Evolutionary conservation across 148 eudicot genomes (phyloP).

Genomic region (Chenopodium album): DNA sequence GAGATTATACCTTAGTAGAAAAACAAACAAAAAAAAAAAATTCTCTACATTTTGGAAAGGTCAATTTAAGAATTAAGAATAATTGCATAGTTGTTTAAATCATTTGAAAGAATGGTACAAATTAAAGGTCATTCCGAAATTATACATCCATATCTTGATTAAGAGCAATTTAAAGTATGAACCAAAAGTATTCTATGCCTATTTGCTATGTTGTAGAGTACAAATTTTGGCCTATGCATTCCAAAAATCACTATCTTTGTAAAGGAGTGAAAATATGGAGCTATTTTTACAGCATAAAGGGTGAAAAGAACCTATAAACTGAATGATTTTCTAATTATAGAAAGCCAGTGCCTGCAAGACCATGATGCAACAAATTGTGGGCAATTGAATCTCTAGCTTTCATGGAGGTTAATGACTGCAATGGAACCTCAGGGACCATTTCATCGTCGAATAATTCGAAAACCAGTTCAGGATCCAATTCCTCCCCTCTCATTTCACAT

Average conservation of each 20-base stretch:
- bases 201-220: constrained; percentile 18
- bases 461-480: constrained; percentile 39
- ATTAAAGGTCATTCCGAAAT: neutral
- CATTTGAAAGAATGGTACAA: constrained; percentile 23
- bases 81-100: neutral
- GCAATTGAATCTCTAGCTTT: constrained; percentile 82
- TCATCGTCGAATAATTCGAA: constrained; percentile 73
- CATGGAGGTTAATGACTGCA: constrained; percentile 55
- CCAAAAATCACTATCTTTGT: neutral
- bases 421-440: constrained; percentile 61
- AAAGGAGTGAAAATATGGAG: constrained; percentile 9
- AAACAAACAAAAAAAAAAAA: neutral
- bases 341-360: constrained; percentile 83
- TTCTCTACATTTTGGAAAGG: neutral
- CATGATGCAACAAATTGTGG: constrained; percentile 81
- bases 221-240: constrained; percentile 19
- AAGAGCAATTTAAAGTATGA: neutral
- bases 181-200: constrained; percentile 18
- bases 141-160: constrained; percentile 10
- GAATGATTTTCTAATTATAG: constrained; percentile 26
- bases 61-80: neutral
- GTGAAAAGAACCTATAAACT: neutral
- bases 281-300: constrained; percentile 8
- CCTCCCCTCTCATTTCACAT: constrained; percentile 72
- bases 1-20: neutral